Evolutionary conservation across 371 early-diverging fungal genomes (phyloP).

Genomic region (Apophysomyces sp.): DNA sequence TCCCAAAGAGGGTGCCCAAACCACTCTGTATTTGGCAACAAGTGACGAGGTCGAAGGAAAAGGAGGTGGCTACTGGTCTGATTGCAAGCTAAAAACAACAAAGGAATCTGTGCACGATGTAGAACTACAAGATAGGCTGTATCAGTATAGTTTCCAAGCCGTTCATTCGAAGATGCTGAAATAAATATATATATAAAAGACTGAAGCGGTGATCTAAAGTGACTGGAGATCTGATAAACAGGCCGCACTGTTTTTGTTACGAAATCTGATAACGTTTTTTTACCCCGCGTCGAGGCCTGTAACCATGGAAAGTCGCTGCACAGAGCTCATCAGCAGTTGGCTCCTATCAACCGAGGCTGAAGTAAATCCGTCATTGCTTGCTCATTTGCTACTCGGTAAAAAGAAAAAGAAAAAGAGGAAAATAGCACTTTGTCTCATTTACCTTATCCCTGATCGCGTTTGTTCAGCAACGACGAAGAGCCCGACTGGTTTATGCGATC

Average conservation of each 20-base stretch:
- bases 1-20: no score
- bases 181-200: no score
- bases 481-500: slow-evolving; percentile 14
- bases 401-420: no score
- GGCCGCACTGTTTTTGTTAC: neutral
- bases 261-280: slow-evolving; percentile 11
- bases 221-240: slow-evolving; percentile 12
- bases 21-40: no score
- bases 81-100: no score
- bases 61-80: no score
- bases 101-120: no score
- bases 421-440: neutral
- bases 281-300: neutral
- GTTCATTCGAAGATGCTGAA: no score
- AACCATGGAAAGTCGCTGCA: slow-evolving; percentile 8
- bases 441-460: neutral
- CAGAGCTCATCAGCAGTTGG: slow-evolving; percentile 24
- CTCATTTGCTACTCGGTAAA: slow-evolving; percentile 31
- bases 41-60: no score
- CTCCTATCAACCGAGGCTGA: slow-evolving; percentile 23
- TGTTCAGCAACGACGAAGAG: slow-evolving; percentile 17
- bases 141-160: no score
- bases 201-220: no score
- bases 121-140: no score
- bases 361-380: slow-evolving; percentile 32